Conservation (phyloP, 1,139 yeast species). For the Hansenula lynferdii region DNA sequence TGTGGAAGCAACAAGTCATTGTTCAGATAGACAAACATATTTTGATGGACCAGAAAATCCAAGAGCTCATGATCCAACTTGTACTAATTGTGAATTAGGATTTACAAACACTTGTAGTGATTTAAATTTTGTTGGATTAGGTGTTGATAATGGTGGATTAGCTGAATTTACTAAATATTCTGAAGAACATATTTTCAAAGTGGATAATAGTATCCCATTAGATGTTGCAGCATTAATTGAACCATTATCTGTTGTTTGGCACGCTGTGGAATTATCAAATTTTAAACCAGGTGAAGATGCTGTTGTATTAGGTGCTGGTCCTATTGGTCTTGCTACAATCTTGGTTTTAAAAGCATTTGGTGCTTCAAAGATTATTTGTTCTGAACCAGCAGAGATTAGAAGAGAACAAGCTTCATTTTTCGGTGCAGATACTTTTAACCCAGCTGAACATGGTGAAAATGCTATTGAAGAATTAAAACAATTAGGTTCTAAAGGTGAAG, state of each 20-base stretch:
- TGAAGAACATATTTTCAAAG: conserved; percentile 39
- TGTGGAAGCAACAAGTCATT: conserved; percentile 52
- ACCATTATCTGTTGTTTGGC: conserved; percentile 57
- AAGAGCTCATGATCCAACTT: conserved; percentile 23
- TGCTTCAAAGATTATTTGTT: conserved; percentile 48
- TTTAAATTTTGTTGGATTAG: conserved; percentile 40
- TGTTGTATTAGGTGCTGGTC: conserved; percentile 56
- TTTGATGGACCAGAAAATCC: conserved; percentile 20
- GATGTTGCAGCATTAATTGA: conserved; percentile 54
- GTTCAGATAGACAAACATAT: conserved; percentile 36
- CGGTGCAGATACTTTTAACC: conserved; percentile 47
- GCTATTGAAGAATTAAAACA: conserved; percentile 31
- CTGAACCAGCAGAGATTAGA: conserved; percentile 56
- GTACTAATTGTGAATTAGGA: conserved; percentile 43
- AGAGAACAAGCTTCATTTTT: conserved; percentile 46
- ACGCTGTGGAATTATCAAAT: conserved; percentile 44
- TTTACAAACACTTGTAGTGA: conserved; percentile 42
- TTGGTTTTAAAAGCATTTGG: conserved; percentile 53
- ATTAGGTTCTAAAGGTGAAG: conserved; percentile 43
- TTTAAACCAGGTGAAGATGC: conserved; percentile 44
- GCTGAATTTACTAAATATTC: conserved; percentile 47
- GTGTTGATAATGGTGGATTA: conserved; percentile 46
- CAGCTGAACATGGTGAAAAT: conserved; percentile 33
- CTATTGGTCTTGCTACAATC: conserved; percentile 55
- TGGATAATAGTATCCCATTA: conserved; percentile 42